A percentile compares a stretch with the other conserved stretches of the same genome.
phyloP scores from a whole-genome alignment of 257 asterid genomes.

The Schizonepeta tenuifolia region DNA sequence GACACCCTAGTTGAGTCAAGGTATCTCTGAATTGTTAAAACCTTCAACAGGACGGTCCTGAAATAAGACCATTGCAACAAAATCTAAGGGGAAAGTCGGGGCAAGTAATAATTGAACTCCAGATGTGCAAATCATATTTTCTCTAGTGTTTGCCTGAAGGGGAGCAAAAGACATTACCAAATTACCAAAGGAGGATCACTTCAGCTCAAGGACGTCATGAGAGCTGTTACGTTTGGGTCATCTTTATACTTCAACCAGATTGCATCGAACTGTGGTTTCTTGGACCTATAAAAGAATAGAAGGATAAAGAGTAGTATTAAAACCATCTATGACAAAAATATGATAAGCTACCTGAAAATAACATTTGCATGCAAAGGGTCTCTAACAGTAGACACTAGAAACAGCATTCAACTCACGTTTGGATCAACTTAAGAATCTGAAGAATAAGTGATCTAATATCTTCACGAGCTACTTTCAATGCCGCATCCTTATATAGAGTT shows the following conservation, averaged over 20 bases:
- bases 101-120: neutral
- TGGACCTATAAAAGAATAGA: conserved; percentile 49
- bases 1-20: neutral
- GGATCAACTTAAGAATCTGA: conserved; percentile 57
- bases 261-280: conserved; percentile 59
- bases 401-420: conserved; percentile 54
- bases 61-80: conserved; percentile 4
- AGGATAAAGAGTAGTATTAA: conserved; percentile 15
- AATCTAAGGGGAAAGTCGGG: neutral
- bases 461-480: conserved; percentile 68
- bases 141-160: neutral
- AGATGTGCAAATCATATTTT: neutral
- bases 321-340: neutral
- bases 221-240: conserved; percentile 68
- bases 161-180: conserved; percentile 27
- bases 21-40: neutral
- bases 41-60: neutral
- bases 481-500: conserved; percentile 80
- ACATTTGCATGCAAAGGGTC: neutral
- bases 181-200: conserved; percentile 28
- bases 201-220: conserved; percentile 39
- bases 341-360: neutral
- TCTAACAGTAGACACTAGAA: neutral
- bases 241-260: conserved; percentile 74
- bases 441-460: conserved; percentile 69